Evolutionary conservation across 257 asterid species (phyloP).

Genomic region (Linaria vulgaris): DNA sequence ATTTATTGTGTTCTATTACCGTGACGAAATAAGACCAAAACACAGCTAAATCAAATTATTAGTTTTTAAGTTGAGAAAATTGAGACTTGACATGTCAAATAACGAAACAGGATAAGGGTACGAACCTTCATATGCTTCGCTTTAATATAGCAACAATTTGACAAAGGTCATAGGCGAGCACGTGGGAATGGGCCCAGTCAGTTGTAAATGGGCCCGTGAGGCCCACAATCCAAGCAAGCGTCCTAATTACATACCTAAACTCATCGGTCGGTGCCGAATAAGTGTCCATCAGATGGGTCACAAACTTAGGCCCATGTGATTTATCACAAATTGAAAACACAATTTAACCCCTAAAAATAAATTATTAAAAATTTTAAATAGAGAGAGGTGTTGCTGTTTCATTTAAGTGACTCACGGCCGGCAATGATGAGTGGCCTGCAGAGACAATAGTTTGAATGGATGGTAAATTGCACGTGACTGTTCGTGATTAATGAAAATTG

Average conservation of each 20-base stretch:
- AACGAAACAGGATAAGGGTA: constrained; percentile 40
- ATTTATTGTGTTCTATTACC: no score
- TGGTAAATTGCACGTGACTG: constrained; percentile 27
- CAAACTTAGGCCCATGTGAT: constrained; percentile 28
- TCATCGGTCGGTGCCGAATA: constrained; percentile 25
- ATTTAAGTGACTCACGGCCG: constrained; percentile 9
- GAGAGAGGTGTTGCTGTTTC: constrained; percentile 4
- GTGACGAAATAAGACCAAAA: no score
- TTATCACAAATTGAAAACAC: not conserved
- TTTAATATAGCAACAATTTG: constrained; percentile 32
- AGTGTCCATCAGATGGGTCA: constrained; percentile 25
- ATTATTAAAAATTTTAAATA: not conserved
- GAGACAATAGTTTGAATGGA: constrained; percentile 6
- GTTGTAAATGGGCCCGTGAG: constrained; percentile 24
- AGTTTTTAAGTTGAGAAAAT: no score
- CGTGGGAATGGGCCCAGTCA: constrained; percentile 35
- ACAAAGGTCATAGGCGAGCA: constrained; percentile 30
- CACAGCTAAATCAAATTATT: not conserved
- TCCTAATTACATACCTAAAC: constrained; percentile 14
- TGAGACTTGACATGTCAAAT: constrained; percentile 23
- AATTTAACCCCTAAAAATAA: not conserved
- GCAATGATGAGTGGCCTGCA: constrained; percentile 35
- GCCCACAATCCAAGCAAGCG: constrained; percentile 28
- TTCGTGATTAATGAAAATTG: constrained; percentile 20
- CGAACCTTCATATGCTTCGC: constrained; percentile 33